Conservation (phyloP, 1,139 yeast genomes). For the Zygosaccharomyces sapae region DNA sequence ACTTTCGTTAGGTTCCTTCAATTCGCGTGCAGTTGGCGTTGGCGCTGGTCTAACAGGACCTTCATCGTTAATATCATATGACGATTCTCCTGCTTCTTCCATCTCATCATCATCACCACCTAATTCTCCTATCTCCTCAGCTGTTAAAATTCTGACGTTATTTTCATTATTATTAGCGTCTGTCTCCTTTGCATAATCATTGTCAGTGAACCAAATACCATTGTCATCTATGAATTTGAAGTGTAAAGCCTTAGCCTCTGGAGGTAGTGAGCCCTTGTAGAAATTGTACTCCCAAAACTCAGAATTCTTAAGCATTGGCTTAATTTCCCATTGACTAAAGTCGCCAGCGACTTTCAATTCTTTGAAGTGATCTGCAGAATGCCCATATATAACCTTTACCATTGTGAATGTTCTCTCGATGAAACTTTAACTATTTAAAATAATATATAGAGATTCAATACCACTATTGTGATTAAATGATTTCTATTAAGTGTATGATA, state of each 20-base stretch:
- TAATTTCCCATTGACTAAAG: constrained; percentile 28
- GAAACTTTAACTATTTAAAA: not conserved
- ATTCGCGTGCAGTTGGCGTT: constrained; percentile 6
- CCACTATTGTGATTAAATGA: not conserved
- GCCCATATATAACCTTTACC: constrained; percentile 26
- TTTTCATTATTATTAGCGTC: constrained; percentile 57
- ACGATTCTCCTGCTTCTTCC: constrained; percentile 1
- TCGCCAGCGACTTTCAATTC: constrained; percentile 32
- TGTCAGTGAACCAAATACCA: constrained; percentile 55
- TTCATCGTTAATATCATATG: constrained; percentile 9
- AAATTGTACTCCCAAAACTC: constrained; percentile 26
- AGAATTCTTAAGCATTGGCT: constrained; percentile 24
- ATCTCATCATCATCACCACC: constrained; percentile 3
- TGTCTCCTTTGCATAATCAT: constrained; percentile 42
- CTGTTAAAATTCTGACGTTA: constrained; percentile 41
- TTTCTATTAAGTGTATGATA: not conserved
- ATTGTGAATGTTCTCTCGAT: constrained; percentile 2
- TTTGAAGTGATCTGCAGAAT: constrained; percentile 16
- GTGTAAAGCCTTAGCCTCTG: constrained; percentile 18
- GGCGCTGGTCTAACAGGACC: constrained; percentile 20
- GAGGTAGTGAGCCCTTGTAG: constrained; percentile 13
- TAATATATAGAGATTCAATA: no score
- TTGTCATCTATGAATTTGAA: constrained; percentile 37
- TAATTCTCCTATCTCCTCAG: constrained; percentile 3
- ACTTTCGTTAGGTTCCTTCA: constrained; percentile 6